Evolutionary conservation across 768 basidiomycete genomes (phyloP).

Genomic region (Leccinum fibrillosum): DNA sequence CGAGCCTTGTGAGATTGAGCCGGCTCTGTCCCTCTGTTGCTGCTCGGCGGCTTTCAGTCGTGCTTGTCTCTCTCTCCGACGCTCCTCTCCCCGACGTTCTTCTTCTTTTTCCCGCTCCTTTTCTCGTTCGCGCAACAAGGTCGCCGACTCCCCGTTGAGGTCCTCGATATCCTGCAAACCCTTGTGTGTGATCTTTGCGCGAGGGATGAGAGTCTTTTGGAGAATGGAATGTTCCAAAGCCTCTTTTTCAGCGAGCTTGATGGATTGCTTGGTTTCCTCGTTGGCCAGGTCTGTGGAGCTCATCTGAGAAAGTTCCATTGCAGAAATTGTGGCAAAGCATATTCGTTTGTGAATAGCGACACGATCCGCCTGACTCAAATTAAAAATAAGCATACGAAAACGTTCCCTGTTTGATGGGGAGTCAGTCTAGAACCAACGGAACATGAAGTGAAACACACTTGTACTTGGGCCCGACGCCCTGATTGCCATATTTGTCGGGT

Average conservation of each 20-base stretch:
- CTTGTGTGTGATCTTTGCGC: constrained; percentile 91
- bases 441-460: constrained; percentile 50
- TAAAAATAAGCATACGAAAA: constrained; percentile 87
- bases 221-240: constrained; percentile 83
- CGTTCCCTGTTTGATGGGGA: constrained; percentile 58
- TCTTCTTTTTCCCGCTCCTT: constrained; percentile 61
- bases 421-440: constrained; percentile 1
- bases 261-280: constrained; percentile 81
- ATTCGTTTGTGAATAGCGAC: constrained; percentile 77
- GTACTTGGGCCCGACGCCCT: constrained; percentile 70
- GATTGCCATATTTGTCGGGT: constrained; percentile 64
- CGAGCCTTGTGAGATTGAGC: constrained; percentile 48
- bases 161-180: constrained; percentile 89
- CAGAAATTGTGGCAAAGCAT: constrained; percentile 58
- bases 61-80: constrained; percentile 64
- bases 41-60: constrained; percentile 50
- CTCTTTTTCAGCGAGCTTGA: constrained; percentile 78
- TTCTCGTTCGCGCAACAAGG: constrained; percentile 44
- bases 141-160: constrained; percentile 50
- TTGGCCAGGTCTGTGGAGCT: constrained; percentile 86
- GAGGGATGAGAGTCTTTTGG: constrained; percentile 56
- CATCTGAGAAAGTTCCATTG: constrained; percentile 77
- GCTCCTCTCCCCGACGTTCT: constrained; percentile 53
- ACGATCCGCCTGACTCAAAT: constrained; percentile 80
- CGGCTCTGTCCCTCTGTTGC: constrained; percentile 44